Evolutionary conservation across 116 monocot species (phyloP).

Genomic region (Phalaenopsis hybrid): DNA sequence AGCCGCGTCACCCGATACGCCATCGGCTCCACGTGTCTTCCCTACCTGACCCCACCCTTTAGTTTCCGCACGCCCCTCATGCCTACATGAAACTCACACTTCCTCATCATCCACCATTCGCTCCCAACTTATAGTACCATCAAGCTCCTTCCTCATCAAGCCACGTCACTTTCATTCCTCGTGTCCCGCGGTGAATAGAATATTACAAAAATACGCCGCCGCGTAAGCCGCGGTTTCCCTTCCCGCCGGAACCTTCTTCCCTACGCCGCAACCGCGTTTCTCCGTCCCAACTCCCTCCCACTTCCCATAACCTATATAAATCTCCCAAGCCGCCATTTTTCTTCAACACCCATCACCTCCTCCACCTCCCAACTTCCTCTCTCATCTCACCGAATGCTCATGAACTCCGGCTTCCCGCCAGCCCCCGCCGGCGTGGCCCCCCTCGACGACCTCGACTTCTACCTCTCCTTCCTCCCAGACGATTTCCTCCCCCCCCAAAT

Average conservation of each 20-base stretch:
- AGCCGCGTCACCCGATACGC: too few relatives aligned
- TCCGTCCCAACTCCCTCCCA: neutral
- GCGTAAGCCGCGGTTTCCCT: neutral
- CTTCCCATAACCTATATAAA: slow-evolving; percentile 3
- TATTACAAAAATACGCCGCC: neutral
- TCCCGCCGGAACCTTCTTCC: neutral
- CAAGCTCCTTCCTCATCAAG: too few relatives aligned
- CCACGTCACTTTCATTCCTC: neutral
- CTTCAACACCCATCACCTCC: neutral
- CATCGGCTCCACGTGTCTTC: too few relatives aligned
- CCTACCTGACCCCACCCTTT: too few relatives aligned
- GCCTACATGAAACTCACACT: too few relatives aligned
- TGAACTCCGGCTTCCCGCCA: neutral
- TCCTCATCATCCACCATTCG: too few relatives aligned
- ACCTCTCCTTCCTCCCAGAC: slow-evolving; percentile 43
- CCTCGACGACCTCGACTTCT: slow-evolving; percentile 29
- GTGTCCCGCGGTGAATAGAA: neutral
- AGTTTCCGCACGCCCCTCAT: too few relatives aligned
- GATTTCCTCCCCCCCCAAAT: slow-evolving; percentile 9
- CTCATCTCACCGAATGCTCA: neutral
- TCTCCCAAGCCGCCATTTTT: slow-evolving; percentile 2
- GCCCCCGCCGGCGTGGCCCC: neutral
- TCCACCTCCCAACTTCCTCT: neutral
- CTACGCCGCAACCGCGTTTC: neutral
- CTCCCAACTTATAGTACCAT: too few relatives aligned